Percentiles rank a stretch among this genome's conserved stretches.
phyloP scores from a whole-genome alignment of 768 basidiomycete species.

The Naganishia antarctica region DNA sequence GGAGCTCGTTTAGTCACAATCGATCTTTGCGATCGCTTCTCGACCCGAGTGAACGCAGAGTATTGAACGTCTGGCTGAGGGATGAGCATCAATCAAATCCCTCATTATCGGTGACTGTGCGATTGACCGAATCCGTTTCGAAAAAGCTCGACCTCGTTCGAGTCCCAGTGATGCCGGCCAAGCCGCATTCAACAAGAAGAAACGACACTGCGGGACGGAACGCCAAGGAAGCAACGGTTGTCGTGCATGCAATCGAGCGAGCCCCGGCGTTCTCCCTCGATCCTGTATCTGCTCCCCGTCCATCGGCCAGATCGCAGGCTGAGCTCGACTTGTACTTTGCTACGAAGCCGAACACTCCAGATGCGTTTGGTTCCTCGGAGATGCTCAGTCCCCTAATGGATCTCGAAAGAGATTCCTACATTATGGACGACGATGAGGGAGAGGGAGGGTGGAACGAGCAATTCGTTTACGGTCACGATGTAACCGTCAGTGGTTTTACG shows the following conservation, averaged over 20 bases:
- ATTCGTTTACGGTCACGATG: background rate
- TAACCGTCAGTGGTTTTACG: background rate
- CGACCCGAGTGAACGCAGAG: slow-evolving; percentile 2
- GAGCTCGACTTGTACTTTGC: background rate
- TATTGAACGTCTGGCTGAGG: slow-evolving; percentile 8
- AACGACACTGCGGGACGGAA: too few species aligned
- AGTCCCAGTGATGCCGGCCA: background rate
- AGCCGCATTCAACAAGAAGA: background rate
- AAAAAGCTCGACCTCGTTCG: slow-evolving; percentile 15
- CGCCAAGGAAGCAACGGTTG: background rate
- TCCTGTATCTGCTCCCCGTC: background rate
- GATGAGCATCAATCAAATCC: slow-evolving; percentile 3
- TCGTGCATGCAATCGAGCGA: slow-evolving; percentile 13
- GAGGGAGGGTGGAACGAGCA: slow-evolving; percentile 5
- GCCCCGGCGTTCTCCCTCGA: background rate
- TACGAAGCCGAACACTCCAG: background rate
- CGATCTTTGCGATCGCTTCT: background rate
- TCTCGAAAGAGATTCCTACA: background rate
- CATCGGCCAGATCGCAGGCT: background rate
- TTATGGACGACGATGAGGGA: background rate
- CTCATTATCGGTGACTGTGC: background rate
- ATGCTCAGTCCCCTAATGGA: slow-evolving; percentile 6
- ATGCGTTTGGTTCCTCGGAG: background rate
- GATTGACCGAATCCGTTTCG: background rate
- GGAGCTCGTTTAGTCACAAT: slow-evolving; percentile 13